Evolutionary conservation across 169 alveolate genomes (phyloP).

Genomic region (Eimeria acervulina): DNA sequence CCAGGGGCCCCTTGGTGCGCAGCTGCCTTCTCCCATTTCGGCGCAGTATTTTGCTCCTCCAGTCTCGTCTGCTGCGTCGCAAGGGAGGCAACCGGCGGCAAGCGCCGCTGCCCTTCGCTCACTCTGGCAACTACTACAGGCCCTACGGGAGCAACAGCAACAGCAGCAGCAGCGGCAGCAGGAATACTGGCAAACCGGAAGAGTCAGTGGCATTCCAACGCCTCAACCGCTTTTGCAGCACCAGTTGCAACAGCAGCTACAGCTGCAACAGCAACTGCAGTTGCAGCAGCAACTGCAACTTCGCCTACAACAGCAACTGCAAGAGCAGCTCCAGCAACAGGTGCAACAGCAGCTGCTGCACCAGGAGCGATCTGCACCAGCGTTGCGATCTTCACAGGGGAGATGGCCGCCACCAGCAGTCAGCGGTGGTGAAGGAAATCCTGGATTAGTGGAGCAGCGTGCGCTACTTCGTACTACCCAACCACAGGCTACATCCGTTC

Average conservation of each 20-base stretch:
- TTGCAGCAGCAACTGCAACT: slow-evolving; percentile 14
- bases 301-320: slow-evolving; percentile 35
- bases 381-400: slow-evolving; percentile 9
- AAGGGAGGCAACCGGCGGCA: not conserved
- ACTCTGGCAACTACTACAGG: slow-evolving; percentile 60
- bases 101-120: not conserved
- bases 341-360: slow-evolving; percentile 42
- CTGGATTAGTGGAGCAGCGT: slow-evolving; percentile 21
- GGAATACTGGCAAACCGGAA: slow-evolving; percentile 8
- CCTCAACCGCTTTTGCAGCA: slow-evolving; percentile 26
- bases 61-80: not conserved
- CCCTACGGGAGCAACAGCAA: slow-evolving; percentile 36
- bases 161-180: slow-evolving; percentile 38
- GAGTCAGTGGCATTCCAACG: not conserved
- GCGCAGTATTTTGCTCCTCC: slow-evolving; percentile 12
- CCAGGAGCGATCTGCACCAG: slow-evolving; percentile 55
- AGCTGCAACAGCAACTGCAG: slow-evolving; percentile 53
- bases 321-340: slow-evolving; percentile 31
- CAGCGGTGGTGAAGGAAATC: not conserved
- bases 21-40: not conserved
- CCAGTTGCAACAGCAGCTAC: slow-evolving; percentile 63
- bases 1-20: slow-evolving; percentile 26
- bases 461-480: slow-evolving; percentile 49
- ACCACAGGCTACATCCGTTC: not conserved
- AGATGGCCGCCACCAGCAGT: slow-evolving; percentile 15